Percentiles rank a stretch among this genome's conserved stretches.
phyloP scores from a whole-genome alignment of 1,284 basidiomycete species.

The Athelia psychrophila region DNA sequence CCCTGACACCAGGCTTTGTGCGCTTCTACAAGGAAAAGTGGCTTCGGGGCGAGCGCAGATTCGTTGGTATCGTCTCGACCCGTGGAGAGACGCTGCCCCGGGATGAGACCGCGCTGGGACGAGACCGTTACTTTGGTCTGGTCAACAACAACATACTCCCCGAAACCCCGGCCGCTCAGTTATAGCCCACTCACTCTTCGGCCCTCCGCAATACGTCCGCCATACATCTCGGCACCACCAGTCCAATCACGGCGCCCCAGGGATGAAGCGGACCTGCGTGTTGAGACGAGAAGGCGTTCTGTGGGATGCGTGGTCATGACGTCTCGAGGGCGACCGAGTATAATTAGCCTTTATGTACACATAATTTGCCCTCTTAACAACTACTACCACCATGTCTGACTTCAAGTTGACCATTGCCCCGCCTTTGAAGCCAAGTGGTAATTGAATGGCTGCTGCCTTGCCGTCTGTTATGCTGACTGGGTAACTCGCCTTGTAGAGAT shows the following conservation, averaged over 20 bases:
- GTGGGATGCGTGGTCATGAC: too few relatives aligned
- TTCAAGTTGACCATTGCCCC: not conserved
- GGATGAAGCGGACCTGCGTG: too few relatives aligned
- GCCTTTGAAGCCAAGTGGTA: not conserved
- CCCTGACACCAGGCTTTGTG: slow-evolving; percentile 84
- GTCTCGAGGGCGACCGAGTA: too few relatives aligned
- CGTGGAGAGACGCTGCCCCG: slow-evolving; percentile 83
- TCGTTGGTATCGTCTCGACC: slow-evolving; percentile 78
- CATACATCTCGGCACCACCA: too few relatives aligned
- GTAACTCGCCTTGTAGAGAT: slow-evolving; percentile 39
- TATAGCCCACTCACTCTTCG: too few relatives aligned
- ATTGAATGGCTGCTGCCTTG: not conserved
- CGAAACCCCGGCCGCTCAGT: not conserved
- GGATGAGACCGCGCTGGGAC: slow-evolving; percentile 67
- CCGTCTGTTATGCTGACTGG: too few relatives aligned
- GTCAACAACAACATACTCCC: slow-evolving; percentile 50
- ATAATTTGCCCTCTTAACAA: too few relatives aligned
- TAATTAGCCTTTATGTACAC: too few relatives aligned
- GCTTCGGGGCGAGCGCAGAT: slow-evolving; percentile 70
- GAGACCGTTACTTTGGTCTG: slow-evolving; percentile 75
- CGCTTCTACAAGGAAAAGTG: slow-evolving; percentile 84
- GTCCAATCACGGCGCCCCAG: too few relatives aligned
- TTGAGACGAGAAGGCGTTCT: too few relatives aligned
- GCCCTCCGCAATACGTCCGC: too few relatives aligned
- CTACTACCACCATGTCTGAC: not conserved